Evolutionary conservation across 2,329 filamentous ascomycete species (phyloP).

Genomic region (Achaetomium macrosporum): DNA sequence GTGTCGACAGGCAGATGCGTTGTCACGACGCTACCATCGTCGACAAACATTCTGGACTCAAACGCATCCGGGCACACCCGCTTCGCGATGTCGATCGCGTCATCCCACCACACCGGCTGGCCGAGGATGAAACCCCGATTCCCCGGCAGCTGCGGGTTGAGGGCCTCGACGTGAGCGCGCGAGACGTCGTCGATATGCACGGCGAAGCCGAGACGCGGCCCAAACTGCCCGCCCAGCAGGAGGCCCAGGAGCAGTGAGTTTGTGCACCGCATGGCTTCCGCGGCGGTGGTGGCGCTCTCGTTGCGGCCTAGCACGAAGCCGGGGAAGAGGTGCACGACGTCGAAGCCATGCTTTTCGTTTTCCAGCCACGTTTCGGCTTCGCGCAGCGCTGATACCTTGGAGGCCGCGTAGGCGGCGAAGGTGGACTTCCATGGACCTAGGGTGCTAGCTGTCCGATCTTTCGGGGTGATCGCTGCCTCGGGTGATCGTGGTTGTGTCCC

Average conservation of each 20-base stretch:
- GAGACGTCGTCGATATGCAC: slow-evolving; percentile 37
- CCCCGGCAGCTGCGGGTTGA: slow-evolving; percentile 29
- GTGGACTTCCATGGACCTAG: slow-evolving; percentile 15
- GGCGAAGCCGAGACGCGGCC: slow-evolving; percentile 26
- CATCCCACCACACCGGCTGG: slow-evolving; percentile 32
- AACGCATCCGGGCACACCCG: slow-evolving; percentile 27
- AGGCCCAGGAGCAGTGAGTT: slow-evolving; percentile 33
- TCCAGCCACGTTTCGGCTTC: slow-evolving; percentile 31
- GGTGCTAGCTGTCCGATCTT: not conserved
- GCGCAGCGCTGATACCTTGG: slow-evolving; percentile 32
- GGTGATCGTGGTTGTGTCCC: not conserved
- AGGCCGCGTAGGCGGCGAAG: slow-evolving; percentile 32
- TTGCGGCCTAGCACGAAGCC: slow-evolving; percentile 34
- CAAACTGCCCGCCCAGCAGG: slow-evolving; percentile 29
- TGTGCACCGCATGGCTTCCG: slow-evolving; percentile 30
- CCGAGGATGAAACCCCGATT: slow-evolving; percentile 31
- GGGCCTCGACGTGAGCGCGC: slow-evolving; percentile 33
- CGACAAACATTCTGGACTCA: slow-evolving; percentile 25
- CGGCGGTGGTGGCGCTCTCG: slow-evolving; percentile 27
- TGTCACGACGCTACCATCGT: slow-evolving; percentile 22
- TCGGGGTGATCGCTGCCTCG: not conserved
- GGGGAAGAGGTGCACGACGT: slow-evolving; percentile 34
- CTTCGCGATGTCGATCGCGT: slow-evolving; percentile 34
- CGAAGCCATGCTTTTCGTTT: slow-evolving; percentile 32
- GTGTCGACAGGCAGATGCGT: slow-evolving; percentile 26